Evolutionary conservation across 768 basidiomycete genomes (phyloP), one percentile per base, ranked within the genome.

Genomic region (Lentinula sp.): DNA sequence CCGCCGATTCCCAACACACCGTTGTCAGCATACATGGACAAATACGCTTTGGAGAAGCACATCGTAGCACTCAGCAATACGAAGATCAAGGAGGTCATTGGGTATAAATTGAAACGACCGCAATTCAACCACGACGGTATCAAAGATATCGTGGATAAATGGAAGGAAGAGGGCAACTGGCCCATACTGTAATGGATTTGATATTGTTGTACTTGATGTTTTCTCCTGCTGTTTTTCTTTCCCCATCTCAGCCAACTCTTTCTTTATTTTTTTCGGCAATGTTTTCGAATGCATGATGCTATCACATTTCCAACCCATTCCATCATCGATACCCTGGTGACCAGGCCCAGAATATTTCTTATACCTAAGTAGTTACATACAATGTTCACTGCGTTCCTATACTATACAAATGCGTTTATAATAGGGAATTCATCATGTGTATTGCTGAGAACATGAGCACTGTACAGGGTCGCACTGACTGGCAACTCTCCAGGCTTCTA

Each of bases 11-110:
- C 80, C 11, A 86, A 88, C 61, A 85, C 88, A 0, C 89, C 88
- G 1, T 73, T 93, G 63, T 83, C 78, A 18, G 88, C 91, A 0
- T 95, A 93, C 71, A 87, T 91, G 84, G 88, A 91, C 71, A 81
- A 82, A 60, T 87, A 83, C 70, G 75, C 83, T 43, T 76, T 94
- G 64, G 82, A 83, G 59, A 90, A 90, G 69, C 88, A 86, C 69
- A 74, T 78, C 49, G 75, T 93, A 45, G 84, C 84, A 5, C 85
- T 89, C 70, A 82, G 74, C 73, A 90, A 89, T 64, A 73, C 69
- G 54, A 94, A 92, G 76, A 78, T 93, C 69, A 89, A 91, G 70
- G 75, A 80, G 34, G 68, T 92, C n/a, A 65, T 89, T 21, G 88
- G 87, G 1, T 93, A 91, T 71, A 74, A 80, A 63, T 74, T 92